phyloP scores from a whole-genome alignment of 2,329 filamentous ascomycete genomes.

The Xylaria arbuscula region DNA sequence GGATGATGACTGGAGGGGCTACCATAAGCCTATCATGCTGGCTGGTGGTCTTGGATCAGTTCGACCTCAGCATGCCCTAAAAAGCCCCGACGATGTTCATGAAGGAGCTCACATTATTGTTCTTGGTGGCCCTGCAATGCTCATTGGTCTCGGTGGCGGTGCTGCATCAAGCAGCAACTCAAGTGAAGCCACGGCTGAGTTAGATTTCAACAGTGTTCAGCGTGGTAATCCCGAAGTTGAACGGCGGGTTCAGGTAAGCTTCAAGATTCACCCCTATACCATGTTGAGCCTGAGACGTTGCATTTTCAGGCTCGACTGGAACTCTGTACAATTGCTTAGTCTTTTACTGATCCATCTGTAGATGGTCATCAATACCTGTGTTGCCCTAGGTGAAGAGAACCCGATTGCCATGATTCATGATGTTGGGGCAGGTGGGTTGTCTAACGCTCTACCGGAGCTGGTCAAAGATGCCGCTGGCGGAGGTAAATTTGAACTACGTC shows the following conservation, averaged over 20 bases:
- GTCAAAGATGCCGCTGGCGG: constrained; percentile 82
- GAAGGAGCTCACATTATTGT: constrained; percentile 89
- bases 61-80: constrained; percentile 88
- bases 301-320: neutral
- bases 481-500: constrained; percentile 91
- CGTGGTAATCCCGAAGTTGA: constrained; percentile 97
- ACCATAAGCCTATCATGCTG: constrained; percentile 90
- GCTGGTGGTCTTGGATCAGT: constrained; percentile 95
- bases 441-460: constrained; percentile 79
- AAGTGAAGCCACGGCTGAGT: constrained; percentile 86
- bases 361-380: constrained; percentile 97
- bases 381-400: constrained; percentile 82
- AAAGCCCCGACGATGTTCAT: constrained; percentile 80
- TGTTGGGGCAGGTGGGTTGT: constrained; percentile 91
- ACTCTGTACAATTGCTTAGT: neutral
- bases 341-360: constrained; percentile 16
- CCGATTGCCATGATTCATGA: constrained; percentile 98
- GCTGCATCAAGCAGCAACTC: constrained; percentile 92
- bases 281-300: neutral
- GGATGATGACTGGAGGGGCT: constrained; percentile 77
- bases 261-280: neutral
- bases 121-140: constrained; percentile 94
- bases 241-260: constrained; percentile 77
- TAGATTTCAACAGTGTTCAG: constrained; percentile 98
- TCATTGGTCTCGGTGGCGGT: constrained; percentile 95